These are phyloP conservation scores for Zasmidium citrigriseum DNA, from an alignment of 2,329 filamentous ascomycete species.

Conservation along the genomic window DNA sequence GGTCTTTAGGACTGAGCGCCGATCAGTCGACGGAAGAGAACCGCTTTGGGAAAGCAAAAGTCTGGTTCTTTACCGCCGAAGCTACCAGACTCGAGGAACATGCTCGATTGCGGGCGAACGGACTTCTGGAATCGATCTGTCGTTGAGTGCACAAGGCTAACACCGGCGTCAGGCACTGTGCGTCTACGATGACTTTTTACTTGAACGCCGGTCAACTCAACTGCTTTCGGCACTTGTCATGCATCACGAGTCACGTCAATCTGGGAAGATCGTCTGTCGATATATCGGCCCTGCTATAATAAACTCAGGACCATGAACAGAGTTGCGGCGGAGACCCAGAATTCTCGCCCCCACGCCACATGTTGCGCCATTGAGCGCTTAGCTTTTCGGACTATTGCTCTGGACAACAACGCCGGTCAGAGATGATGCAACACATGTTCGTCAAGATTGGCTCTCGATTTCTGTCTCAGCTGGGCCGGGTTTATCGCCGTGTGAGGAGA, in stretches of 20 bases:
- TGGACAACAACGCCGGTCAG: not conserved
- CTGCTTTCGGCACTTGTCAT: not conserved
- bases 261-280: not conserved
- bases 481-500: not conserved
- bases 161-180: too few relatives aligned
- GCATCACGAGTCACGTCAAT: not conserved
- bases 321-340: not conserved
- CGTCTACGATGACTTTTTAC: too few relatives aligned
- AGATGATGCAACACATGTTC: not conserved
- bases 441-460: not conserved
- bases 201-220: too few relatives aligned
- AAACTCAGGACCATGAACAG: not conserved
- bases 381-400: not conserved
- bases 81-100: not conserved
- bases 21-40: not conserved
- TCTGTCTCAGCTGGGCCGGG: conserved; percentile 1
- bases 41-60: not conserved
- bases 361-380: not conserved
- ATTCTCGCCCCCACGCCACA: not conserved
- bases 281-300: not conserved
- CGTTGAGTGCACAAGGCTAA: too few relatives aligned
- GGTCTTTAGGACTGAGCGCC: too few relatives aligned
- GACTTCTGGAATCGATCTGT: not conserved
- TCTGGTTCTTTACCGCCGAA: not conserved
- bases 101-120: not conserved